phyloP scores from a whole-genome alignment of 192 early-diverging fungal species.

The Geosiphon pyriformis region DNA sequence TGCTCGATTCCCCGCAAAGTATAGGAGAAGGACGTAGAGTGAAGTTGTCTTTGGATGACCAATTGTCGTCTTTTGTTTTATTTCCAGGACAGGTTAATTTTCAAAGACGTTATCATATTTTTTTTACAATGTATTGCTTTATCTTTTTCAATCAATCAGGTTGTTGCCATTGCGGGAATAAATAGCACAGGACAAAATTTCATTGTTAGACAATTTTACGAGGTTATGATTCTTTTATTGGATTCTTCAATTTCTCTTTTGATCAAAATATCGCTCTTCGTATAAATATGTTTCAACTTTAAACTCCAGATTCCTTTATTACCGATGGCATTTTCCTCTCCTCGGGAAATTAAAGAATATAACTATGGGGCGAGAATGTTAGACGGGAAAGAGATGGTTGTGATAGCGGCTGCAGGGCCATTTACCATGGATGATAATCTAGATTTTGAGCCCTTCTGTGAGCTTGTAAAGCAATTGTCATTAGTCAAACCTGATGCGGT shows the following conservation, averaged over 20 bases:
- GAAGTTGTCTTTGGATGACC: constrained; percentile 54
- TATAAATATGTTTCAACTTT: neutral
- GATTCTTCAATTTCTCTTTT: neutral
- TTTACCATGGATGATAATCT: constrained; percentile 78
- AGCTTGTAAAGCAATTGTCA: constrained; percentile 54
- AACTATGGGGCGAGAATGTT: neutral
- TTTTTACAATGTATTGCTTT: neutral
- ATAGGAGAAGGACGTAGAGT: constrained; percentile 71
- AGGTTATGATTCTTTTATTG: constrained; percentile 4
- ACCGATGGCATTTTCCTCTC: neutral
- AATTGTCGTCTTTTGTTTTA: constrained; percentile 55
- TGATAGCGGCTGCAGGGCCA: constrained; percentile 78
- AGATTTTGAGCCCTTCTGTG: constrained; percentile 74
- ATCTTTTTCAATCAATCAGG: neutral
- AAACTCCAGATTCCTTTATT: neutral
- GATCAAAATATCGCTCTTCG: neutral
- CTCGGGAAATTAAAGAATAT: neutral
- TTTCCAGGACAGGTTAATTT: constrained; percentile 76
- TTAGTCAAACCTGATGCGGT: constrained; percentile 71
- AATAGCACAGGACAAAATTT: neutral
- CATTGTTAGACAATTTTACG: neutral
- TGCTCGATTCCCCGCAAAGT: constrained; percentile 76
- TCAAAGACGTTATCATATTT: no score
- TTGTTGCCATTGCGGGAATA: neutral
- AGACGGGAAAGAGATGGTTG: constrained; percentile 12